These are phyloP conservation scores for Botrytis medusae DNA, from an alignment of 2,329 filamentous ascomycete genomes.

Conservation along the genomic window DNA sequence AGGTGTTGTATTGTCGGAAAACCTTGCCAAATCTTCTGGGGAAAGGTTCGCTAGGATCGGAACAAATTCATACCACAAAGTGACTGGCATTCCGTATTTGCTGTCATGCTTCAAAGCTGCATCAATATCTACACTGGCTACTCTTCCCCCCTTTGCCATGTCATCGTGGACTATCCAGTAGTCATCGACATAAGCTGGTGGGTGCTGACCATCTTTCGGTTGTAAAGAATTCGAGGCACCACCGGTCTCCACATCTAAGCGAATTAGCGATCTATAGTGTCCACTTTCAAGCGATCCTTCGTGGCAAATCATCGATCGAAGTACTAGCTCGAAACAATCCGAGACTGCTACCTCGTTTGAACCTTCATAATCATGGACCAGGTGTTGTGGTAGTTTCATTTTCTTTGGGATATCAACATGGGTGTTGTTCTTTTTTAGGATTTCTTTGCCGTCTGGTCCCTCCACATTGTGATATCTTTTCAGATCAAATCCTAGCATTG, in stretches of 20 bases:
- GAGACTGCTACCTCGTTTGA: conserved; percentile 63
- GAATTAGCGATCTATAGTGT: conserved; percentile 85
- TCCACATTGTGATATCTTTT: conserved; percentile 75
- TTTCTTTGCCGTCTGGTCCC: conserved; percentile 64
- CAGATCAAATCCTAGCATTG: conserved; percentile 87
- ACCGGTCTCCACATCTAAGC: conserved; percentile 66
- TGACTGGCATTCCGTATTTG: conserved; percentile 71
- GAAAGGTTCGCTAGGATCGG: conserved; percentile 66
- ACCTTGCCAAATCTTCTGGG: conserved; percentile 38
- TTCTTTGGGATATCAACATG: conserved; percentile 90
- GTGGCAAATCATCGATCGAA: conserved; percentile 93
- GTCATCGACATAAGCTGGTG: conserved; percentile 66
- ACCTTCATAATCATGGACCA: conserved; percentile 76
- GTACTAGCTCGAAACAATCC: conserved; percentile 87
- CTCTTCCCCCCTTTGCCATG: conserved; percentile 62
- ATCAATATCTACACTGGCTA: conserved; percentile 69
- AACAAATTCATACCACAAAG: conserved; percentile 92
- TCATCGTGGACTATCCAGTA: conserved; percentile 95
- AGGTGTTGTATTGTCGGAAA: conserved; percentile 42
- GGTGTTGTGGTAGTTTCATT: conserved; percentile 79
- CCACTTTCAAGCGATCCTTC: conserved; percentile 83
- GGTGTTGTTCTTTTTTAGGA: conserved; percentile 64
- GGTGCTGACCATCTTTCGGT: conserved; percentile 46
- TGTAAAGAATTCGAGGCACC: conserved; percentile 56
- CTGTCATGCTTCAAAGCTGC: conserved; percentile 71